Evolutionary conservation across 73 alveolate genomes (phyloP).

Genomic region (Stentor roeselii): DNA sequence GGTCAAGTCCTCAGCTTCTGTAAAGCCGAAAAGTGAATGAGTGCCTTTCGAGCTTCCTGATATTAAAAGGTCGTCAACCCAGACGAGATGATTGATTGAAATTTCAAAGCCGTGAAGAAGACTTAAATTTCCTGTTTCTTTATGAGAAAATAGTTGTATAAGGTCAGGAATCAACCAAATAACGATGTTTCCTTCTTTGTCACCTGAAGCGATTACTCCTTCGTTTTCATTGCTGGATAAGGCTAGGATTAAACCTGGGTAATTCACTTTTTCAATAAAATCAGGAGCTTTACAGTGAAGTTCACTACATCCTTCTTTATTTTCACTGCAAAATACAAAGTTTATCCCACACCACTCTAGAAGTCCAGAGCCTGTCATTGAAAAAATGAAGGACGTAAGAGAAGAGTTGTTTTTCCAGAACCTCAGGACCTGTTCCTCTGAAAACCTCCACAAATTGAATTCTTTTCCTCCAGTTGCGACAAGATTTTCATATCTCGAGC

Average conservation of each 20-base stretch:
- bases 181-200: not conserved
- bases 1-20: not conserved
- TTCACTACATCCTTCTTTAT: not conserved
- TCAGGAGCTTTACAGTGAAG: not conserved
- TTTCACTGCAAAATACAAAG: not conserved
- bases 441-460: not conserved
- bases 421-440: not conserved
- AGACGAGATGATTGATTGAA: not conserved
- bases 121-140: not conserved
- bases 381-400: too few relatives aligned
- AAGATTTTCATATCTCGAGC: not conserved
- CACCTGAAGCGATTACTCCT: not conserved
- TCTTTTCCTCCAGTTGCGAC: not conserved
- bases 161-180: not conserved
- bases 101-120: not conserved
- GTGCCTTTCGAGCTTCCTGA: not conserved
- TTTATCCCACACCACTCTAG: not conserved
- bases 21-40: not conserved
- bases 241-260: not conserved
- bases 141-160: not conserved
- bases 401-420: not conserved
- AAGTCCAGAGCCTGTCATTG: not conserved
- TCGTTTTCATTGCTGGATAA: not conserved
- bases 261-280: not conserved
- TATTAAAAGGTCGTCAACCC: not conserved